phyloP scores from a whole-genome alignment of 116 monocot species.

The Cymodocea nodosa region DNA sequence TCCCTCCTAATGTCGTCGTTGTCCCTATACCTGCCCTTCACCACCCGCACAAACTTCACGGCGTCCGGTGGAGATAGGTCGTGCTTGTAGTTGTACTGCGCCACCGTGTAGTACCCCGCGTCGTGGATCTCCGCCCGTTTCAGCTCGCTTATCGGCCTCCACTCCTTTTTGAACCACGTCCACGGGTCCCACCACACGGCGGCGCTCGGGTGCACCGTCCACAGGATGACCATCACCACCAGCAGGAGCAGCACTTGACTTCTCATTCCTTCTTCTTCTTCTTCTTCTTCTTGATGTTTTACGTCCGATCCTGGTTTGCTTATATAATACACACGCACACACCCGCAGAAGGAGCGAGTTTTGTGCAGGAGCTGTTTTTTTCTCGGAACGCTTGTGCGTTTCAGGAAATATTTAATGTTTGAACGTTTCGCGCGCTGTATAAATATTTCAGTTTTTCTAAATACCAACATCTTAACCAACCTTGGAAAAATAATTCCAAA shows the following conservation, averaged over 20 bases:
- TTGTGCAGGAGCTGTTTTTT: too few relatives aligned
- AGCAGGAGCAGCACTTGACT: background rate
- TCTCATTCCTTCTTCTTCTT: too few relatives aligned
- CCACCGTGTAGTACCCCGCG: background rate
- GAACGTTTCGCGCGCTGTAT: too few relatives aligned
- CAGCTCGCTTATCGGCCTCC: background rate
- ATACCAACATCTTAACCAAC: slow-evolving; percentile 17
- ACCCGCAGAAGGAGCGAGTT: too few relatives aligned
- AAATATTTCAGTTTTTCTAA: too few relatives aligned
- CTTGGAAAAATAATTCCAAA: too few relatives aligned
- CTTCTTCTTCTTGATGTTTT: too few relatives aligned
- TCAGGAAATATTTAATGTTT: too few relatives aligned
- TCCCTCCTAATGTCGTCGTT: background rate
- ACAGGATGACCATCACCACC: background rate
- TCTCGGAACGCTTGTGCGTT: too few relatives aligned
- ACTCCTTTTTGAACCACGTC: slow-evolving; percentile 1
- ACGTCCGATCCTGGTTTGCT: too few relatives aligned
- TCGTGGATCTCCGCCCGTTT: background rate
- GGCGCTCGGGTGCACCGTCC: background rate
- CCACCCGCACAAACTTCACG: background rate
- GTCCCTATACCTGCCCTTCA: background rate
- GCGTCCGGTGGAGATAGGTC: background rate
- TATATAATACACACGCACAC: too few relatives aligned
- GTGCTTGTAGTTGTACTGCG: background rate
- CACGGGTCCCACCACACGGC: slow-evolving; percentile 1